A percentile compares a stretch with the other conserved stretches of the same genome.
phyloP scores from a whole-genome alignment of 345 rosid genomes.

The Odontarrhena argentea region DNA sequence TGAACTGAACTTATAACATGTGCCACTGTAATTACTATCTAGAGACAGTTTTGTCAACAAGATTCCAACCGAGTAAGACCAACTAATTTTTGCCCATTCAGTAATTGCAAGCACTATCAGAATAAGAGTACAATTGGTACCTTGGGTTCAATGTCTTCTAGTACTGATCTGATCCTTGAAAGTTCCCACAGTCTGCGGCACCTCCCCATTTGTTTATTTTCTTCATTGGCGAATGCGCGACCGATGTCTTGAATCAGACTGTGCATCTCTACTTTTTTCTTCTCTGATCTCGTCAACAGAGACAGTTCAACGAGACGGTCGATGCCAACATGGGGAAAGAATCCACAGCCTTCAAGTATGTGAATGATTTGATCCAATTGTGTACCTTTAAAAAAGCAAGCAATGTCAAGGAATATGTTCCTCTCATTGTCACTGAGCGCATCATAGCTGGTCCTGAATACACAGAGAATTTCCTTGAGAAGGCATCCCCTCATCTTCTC shows the following conservation, averaged over 20 bases:
- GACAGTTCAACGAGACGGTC: conserved; percentile 31
- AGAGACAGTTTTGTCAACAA: no score
- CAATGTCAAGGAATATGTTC: conserved; percentile 38
- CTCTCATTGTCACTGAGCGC: conserved; percentile 34
- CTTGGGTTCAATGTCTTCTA: conserved; percentile 11
- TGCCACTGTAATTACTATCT: no score
- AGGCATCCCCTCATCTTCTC: background rate
- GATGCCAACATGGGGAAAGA: conserved; percentile 34
- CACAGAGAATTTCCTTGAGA: conserved; percentile 13
- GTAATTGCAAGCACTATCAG: background rate
- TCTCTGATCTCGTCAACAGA: conserved; percentile 6
- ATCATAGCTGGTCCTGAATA: conserved; percentile 37
- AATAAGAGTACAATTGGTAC: conserved; percentile 8
- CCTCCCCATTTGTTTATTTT: conserved; percentile 12
- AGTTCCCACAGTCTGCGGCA: conserved; percentile 23
- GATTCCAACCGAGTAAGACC: no score
- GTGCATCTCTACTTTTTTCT: conserved; percentile 21
- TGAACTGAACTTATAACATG: no score
- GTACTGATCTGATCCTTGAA: background rate
- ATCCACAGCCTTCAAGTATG: conserved; percentile 37
- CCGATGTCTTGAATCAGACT: conserved; percentile 35
- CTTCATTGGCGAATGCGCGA: conserved; percentile 12
- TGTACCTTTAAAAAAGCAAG: conserved; percentile 37
- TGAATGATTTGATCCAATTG: conserved; percentile 3
- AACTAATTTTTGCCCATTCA: no score